Conservation (phyloP, 1,284 basidiomycete genomes). For the Cutaneotrichosporon arboriforme region DNA sequence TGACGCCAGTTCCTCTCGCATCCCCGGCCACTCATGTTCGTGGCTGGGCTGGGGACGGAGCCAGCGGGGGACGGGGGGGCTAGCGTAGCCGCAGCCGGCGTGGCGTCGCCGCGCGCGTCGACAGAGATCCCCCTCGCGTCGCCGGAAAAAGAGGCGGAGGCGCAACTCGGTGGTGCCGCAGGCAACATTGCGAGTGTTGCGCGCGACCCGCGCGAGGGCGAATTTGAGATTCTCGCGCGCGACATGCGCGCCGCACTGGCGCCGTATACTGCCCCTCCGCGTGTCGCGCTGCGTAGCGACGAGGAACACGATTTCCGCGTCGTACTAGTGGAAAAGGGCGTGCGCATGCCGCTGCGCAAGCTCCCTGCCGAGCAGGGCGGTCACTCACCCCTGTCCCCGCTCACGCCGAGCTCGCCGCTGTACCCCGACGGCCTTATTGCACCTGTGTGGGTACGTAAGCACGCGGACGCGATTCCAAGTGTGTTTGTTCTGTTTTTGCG, state of each 20-base stretch:
- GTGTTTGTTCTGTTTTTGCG: constrained; percentile 87
- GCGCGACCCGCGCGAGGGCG: constrained; percentile 22
- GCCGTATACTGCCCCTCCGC: constrained; percentile 56
- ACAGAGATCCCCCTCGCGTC: not conserved
- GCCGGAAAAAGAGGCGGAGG: not conserved
- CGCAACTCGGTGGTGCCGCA: no score
- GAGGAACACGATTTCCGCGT: constrained; percentile 65
- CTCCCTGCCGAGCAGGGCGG: constrained; percentile 42
- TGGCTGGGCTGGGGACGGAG: constrained; percentile 63
- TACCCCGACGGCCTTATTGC: constrained; percentile 92
- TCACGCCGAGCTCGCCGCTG: constrained; percentile 78
- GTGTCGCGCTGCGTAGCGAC: constrained; percentile 43
- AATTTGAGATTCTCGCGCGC: constrained; percentile 56
- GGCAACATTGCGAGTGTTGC: not conserved
- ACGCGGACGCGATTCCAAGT: constrained; percentile 80
- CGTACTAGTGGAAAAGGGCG: constrained; percentile 70
- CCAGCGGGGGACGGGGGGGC: not conserved
- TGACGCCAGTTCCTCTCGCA: constrained; percentile 60
- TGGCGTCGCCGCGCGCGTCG: not conserved
- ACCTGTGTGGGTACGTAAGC: constrained; percentile 95
- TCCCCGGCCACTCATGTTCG: constrained; percentile 84
- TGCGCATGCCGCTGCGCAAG: constrained; percentile 82
- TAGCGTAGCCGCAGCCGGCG: not conserved
- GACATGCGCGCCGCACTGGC: constrained; percentile 56
- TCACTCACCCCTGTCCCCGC: constrained; percentile 84